Percentiles rank a stretch among this genome's conserved stretches.
Conservation (phyloP, 192 early-diverging fungal genomes). For the Cetraspora pellucida region DNA sequence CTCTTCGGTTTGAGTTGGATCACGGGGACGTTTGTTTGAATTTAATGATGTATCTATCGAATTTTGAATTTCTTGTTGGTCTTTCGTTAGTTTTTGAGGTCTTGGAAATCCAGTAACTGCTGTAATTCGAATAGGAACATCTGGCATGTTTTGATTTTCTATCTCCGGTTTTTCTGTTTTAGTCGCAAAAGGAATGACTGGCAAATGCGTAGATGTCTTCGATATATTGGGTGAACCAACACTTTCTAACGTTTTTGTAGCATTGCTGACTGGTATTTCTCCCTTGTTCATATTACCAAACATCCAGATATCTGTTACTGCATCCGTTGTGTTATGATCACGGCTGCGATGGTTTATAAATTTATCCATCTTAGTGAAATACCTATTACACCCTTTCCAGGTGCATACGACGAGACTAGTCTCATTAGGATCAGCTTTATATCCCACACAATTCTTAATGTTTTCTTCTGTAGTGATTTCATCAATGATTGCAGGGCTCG, state of each 20-base stretch:
- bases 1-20: background rate
- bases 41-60: background rate
- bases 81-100: background rate
- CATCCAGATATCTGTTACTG: constrained; percentile 30
- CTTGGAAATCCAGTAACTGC: background rate
- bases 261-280: background rate
- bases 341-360: constrained; percentile 26
- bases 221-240: background rate
- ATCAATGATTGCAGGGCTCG: constrained; percentile 14
- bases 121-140: background rate
- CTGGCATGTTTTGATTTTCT: background rate
- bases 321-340: constrained; percentile 32
- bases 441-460: constrained; percentile 29
- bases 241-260: background rate
- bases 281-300: constrained; percentile 35
- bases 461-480: constrained; percentile 28
- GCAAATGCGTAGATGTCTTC: background rate
- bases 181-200: background rate
- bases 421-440: constrained; percentile 35
- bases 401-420: constrained; percentile 35
- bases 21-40: constrained; percentile 16
- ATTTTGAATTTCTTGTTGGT: background rate
- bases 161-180: constrained; percentile 7
- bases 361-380: constrained; percentile 32
- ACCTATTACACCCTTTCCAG: constrained; percentile 32